phyloP scores from a whole-genome alignment of 768 basidiomycete genomes.

The Galerina marginata region DNA sequence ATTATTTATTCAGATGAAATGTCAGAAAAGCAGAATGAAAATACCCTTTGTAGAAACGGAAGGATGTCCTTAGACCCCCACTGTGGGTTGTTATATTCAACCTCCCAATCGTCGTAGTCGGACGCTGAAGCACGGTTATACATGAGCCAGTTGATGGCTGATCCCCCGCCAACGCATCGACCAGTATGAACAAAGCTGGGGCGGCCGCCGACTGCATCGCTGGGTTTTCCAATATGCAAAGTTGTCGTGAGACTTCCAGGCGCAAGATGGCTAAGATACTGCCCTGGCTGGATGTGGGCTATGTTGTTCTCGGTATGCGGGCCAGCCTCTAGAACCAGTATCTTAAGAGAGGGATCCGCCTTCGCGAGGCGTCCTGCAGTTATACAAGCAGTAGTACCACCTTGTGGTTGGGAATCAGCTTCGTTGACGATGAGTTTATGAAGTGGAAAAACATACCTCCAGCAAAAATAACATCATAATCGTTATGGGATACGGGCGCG shows the following conservation, averaged over 20 bases:
- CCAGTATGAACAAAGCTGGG: slow-evolving; percentile 46
- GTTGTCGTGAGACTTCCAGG: slow-evolving; percentile 44
- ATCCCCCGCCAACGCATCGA: slow-evolving; percentile 64
- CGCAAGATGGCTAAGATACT: slow-evolving; percentile 46
- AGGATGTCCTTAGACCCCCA: slow-evolving; percentile 64
- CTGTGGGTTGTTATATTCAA: slow-evolving; percentile 51
- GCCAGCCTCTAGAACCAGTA: slow-evolving; percentile 68
- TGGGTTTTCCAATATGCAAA: slow-evolving; percentile 42
- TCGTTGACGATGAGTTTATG: background rate
- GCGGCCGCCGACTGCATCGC: slow-evolving; percentile 51
- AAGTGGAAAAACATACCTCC: slow-evolving; percentile 3
- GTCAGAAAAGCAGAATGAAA: background rate
- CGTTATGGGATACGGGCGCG: background rate
- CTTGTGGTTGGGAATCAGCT: slow-evolving; percentile 6
- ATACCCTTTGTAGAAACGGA: slow-evolving; percentile 60
- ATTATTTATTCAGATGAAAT: no score
- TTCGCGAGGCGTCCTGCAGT: slow-evolving; percentile 56
- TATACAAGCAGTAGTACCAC: slow-evolving; percentile 60
- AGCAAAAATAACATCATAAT: slow-evolving; percentile 19
- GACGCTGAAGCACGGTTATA: slow-evolving; percentile 65
- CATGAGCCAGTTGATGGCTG: slow-evolving; percentile 62
- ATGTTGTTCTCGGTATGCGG: slow-evolving; percentile 49
- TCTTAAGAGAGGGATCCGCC: slow-evolving; percentile 56
- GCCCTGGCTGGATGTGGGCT: slow-evolving; percentile 55
- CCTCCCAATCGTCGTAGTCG: slow-evolving; percentile 69